Evolutionary conservation across 2,329 filamentous ascomycete genomes (phyloP).

Genomic region (Monilinia fructicola): DNA sequence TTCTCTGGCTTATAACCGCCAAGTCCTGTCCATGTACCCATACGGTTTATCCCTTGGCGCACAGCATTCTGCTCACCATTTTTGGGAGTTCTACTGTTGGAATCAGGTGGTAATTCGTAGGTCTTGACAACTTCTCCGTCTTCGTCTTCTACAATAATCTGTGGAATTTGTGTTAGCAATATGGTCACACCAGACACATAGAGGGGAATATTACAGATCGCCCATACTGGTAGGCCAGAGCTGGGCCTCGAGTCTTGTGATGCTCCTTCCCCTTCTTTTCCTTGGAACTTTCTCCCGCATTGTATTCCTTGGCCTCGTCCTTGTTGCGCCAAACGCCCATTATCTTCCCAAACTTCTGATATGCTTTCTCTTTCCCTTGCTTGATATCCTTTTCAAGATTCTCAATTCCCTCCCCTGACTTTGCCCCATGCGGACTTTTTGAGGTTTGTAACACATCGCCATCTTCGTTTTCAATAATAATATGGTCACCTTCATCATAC

Average conservation of each 20-base stretch:
- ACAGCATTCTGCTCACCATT: constrained; percentile 27
- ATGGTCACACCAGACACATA: not conserved
- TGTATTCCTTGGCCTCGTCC: constrained; percentile 41
- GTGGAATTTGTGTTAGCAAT: constrained; percentile 26
- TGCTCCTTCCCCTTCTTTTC: constrained; percentile 41
- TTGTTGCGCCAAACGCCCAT: constrained; percentile 40
- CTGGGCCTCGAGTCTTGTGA: constrained; percentile 64
- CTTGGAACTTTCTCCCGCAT: constrained; percentile 38
- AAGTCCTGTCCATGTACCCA: constrained; percentile 37
- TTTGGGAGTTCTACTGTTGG: constrained; percentile 24
- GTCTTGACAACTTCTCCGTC: constrained; percentile 85
- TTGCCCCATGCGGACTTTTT: constrained; percentile 35
- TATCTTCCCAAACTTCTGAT: constrained; percentile 38
- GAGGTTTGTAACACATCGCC: constrained; percentile 79
- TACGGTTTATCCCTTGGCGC: constrained; percentile 34
- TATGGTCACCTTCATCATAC: constrained; percentile 76
- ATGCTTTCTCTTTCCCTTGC: constrained; percentile 33
- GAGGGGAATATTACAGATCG: constrained; percentile 58
- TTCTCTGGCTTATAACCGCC: constrained; percentile 24
- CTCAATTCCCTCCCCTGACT: constrained; percentile 42
- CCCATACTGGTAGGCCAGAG: constrained; percentile 82
- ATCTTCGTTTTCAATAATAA: constrained; percentile 81
- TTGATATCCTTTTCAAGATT: constrained; percentile 44
- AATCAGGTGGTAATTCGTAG: constrained; percentile 65
- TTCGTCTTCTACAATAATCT: constrained; percentile 85